Conservation (phyloP, 768 basidiomycete species). For the Boletus rubescentipes region DNA sequence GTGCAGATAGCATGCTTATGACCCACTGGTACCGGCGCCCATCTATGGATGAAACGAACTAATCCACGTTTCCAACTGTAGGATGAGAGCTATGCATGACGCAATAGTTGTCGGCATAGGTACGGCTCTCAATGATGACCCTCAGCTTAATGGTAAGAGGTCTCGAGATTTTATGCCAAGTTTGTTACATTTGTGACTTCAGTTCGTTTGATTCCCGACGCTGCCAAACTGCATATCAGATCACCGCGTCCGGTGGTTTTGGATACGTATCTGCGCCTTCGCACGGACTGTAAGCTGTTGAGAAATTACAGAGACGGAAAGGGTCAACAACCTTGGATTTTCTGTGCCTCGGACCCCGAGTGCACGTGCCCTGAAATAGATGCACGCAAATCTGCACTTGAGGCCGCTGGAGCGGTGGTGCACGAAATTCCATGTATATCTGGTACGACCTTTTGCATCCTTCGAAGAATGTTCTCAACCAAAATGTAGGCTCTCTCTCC, state of each 20-base stretch:
- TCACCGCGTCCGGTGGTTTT: slow-evolving; percentile 85
- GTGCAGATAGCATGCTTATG: slow-evolving; percentile 85
- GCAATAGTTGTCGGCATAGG: slow-evolving; percentile 90
- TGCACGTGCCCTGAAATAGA: slow-evolving; percentile 16
- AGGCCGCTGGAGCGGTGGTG: slow-evolving; percentile 65
- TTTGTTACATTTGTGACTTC: neutral
- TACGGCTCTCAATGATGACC: slow-evolving; percentile 89
- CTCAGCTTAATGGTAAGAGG: slow-evolving; percentile 83
- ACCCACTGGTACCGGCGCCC: slow-evolving; percentile 73
- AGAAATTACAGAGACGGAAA: slow-evolving; percentile 55
- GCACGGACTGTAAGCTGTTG: slow-evolving; percentile 66
- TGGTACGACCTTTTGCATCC: slow-evolving; percentile 30
- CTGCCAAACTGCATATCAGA: slow-evolving; percentile 34
- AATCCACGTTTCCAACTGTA: slow-evolving; percentile 30
- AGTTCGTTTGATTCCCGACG: slow-evolving; percentile 58
- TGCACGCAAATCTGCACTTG: slow-evolving; percentile 46
- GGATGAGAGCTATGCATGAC: slow-evolving; percentile 92
- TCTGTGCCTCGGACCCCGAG: slow-evolving; percentile 41
- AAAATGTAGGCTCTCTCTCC: slow-evolving; percentile 37
- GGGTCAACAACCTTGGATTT: slow-evolving; percentile 73
- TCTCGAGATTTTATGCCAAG: neutral
- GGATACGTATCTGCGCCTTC: slow-evolving; percentile 71
- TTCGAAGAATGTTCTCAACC: neutral
- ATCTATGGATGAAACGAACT: neutral
- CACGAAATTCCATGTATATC: slow-evolving; percentile 46